A percentile compares a stretch with the other conserved stretches of the same genome.
These are phyloP conservation scores for Trichoderma arundinaceum DNA, from an alignment of 2,329 filamentous ascomycete species.

Conservation along the genomic window DNA sequence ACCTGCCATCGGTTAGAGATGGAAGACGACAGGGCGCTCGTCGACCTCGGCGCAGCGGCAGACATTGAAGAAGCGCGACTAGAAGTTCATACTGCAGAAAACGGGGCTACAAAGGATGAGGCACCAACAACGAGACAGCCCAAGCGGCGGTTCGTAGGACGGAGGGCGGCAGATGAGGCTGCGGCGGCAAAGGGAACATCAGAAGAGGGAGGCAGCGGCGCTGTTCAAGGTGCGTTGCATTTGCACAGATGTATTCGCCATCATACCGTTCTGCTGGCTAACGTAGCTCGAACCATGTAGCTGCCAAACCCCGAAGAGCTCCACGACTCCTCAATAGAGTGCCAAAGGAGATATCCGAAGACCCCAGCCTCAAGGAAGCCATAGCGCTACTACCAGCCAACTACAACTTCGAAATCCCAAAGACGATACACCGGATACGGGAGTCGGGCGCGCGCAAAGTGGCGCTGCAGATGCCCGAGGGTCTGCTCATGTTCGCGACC, in stretches of 20 bases:
- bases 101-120: slow-evolving; percentile 42
- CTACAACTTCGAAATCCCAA: slow-evolving; percentile 98
- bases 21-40: slow-evolving; percentile 76
- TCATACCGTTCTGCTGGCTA: not conserved
- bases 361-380: slow-evolving; percentile 84
- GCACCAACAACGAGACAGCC: slow-evolving; percentile 69
- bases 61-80: slow-evolving; percentile 62
- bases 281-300: slow-evolving; percentile 49
- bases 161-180: slow-evolving; percentile 72
- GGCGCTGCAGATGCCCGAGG: slow-evolving; percentile 96
- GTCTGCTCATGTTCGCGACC: slow-evolving; percentile 91
- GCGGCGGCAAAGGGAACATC: slow-evolving; percentile 53
- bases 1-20: slow-evolving; percentile 51
- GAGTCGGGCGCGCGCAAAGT: slow-evolving; percentile 79
- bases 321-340: slow-evolving; percentile 90
- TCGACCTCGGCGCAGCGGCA: slow-evolving; percentile 72
- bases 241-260: not conserved
- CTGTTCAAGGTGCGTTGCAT: slow-evolving; percentile 58
- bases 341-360: slow-evolving; percentile 82
- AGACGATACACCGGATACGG: slow-evolving; percentile 94
- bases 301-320: slow-evolving; percentile 71
- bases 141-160: slow-evolving; percentile 89
- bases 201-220: slow-evolving; percentile 40
- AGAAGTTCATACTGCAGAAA: slow-evolving; percentile 39
- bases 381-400: slow-evolving; percentile 89